Percentiles rank a stretch among this genome's conserved stretches.
These are phyloP conservation scores for Tolypocladium capitatum DNA, from an alignment of 2,329 filamentous ascomycete species.

Conservation along the genomic window DNA sequence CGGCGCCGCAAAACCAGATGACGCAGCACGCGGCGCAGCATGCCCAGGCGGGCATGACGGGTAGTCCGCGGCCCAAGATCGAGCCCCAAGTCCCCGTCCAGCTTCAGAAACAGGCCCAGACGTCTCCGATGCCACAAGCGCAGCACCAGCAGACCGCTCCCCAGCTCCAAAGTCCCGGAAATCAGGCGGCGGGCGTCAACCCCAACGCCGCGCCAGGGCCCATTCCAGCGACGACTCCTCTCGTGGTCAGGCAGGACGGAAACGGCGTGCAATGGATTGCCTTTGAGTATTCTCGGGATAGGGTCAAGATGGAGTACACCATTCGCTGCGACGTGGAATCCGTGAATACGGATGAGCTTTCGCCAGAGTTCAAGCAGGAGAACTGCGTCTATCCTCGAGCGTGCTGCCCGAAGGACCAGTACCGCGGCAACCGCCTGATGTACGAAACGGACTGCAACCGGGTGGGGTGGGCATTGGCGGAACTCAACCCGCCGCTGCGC, in stretches of 20 bases:
- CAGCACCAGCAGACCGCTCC: slow-evolving; percentile 24
- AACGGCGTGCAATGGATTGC: slow-evolving; percentile 98
- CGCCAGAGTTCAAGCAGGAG: slow-evolving; percentile 86
- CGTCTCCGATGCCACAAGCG: slow-evolving; percentile 26
- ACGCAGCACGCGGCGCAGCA: slow-evolving; percentile 45
- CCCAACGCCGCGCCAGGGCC: slow-evolving; percentile 88
- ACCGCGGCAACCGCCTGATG: slow-evolving; percentile 85
- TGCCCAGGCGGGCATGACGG: slow-evolving; percentile 39
- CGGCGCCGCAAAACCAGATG: slow-evolving; percentile 43
- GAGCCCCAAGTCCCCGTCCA: slow-evolving; percentile 48
- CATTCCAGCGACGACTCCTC: slow-evolving; percentile 88
- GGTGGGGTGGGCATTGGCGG: slow-evolving; percentile 96
- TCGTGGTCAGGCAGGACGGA: slow-evolving; percentile 87
- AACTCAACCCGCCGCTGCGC: slow-evolving; percentile 79
- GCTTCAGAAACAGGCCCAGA: slow-evolving; percentile 39
- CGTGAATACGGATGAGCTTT: slow-evolving; percentile 76
- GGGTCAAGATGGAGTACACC: slow-evolving; percentile 99
- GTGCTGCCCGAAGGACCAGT: slow-evolving; percentile 89
- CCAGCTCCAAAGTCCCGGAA: slow-evolving; percentile 25
- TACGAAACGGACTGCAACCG: slow-evolving; percentile 99
- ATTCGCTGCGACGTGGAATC: slow-evolving; percentile 97
- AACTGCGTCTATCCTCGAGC: slow-evolving; percentile 97
- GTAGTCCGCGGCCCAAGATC: slow-evolving; percentile 50
- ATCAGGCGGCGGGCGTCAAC: slow-evolving; percentile 45
- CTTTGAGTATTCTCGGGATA: slow-evolving; percentile 92